Evolutionary conservation across 192 early-diverging fungal genomes (phyloP).

Genomic region (Phycomyces nitens): DNA sequence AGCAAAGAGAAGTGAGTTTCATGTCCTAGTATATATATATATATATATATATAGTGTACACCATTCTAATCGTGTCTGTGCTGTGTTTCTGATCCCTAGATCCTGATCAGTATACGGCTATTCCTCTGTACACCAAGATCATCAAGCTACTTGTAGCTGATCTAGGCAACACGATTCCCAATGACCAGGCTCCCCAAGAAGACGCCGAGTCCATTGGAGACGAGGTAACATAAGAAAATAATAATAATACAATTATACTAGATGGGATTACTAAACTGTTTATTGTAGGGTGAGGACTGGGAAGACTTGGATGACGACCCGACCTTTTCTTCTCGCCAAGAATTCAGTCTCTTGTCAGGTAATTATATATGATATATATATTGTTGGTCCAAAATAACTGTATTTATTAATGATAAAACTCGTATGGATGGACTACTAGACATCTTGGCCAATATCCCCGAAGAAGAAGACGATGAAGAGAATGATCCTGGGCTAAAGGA

Average conservation of each 20-base stretch:
- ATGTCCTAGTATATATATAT: no score
- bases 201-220: conserved; percentile 55
- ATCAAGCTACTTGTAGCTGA: conserved; percentile 84
- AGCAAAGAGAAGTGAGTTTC: conserved; percentile 39
- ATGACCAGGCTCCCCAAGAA: conserved; percentile 48
- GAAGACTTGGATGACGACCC: conserved; percentile 59
- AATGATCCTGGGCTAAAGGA: conserved; percentile 62
- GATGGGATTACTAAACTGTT: not conserved
- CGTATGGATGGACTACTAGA: no score
- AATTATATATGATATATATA: conserved; percentile 4
- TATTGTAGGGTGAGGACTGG: conserved; percentile 52
- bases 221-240: conserved; percentile 40
- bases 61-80: no score
- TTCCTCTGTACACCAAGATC: conserved; percentile 82
- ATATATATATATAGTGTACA: no score
- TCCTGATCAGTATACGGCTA: conserved; percentile 74
- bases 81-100: conserved; percentile 38
- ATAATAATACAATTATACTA: not conserved
- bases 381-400: conserved; percentile 4
- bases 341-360: conserved; percentile 46
- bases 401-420: no score
- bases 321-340: conserved; percentile 40
- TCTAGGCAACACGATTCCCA: conserved; percentile 60
- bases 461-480: conserved; percentile 60
- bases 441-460: conserved; percentile 42